Evolutionary conservation across 2,329 filamentous ascomycete genomes (phyloP).

Genomic region (Pestalotiopsis fici): DNA sequence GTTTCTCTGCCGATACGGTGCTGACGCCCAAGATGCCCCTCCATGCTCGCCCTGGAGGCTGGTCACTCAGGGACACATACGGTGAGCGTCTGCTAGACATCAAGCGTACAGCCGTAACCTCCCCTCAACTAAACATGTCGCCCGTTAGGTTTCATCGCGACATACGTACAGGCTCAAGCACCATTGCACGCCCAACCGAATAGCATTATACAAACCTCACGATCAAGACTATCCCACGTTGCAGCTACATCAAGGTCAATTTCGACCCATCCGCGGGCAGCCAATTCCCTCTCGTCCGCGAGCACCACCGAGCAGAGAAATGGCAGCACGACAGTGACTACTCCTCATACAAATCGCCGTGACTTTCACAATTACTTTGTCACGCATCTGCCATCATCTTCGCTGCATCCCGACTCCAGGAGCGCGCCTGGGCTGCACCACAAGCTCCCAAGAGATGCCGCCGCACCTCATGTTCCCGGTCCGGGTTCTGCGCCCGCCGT

Average conservation of each 20-base stretch:
- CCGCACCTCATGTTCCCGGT: slow-evolving; percentile 70
- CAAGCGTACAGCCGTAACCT: not conserved
- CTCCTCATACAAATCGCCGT: slow-evolving; percentile 35
- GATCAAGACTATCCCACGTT: not conserved
- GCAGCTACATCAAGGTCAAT: slow-evolving; percentile 9
- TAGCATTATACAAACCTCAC: slow-evolving; percentile 8
- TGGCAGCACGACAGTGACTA: not conserved
- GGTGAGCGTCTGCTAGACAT: slow-evolving; percentile 19
- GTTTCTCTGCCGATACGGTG: not conserved
- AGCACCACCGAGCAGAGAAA: slow-evolving; percentile 9
- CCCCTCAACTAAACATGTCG: slow-evolving; percentile 5
- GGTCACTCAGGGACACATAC: slow-evolving; percentile 34
- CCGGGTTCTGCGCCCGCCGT: slow-evolving; percentile 57
- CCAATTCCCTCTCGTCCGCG: slow-evolving; percentile 4
- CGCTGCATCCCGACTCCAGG: slow-evolving; percentile 83
- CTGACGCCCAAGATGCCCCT: slow-evolving; percentile 23
- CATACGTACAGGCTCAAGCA: slow-evolving; percentile 26
- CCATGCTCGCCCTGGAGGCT: slow-evolving; percentile 23
- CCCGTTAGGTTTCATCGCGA: slow-evolving; percentile 30
- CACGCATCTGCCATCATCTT: slow-evolving; percentile 91
- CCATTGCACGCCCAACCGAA: slow-evolving; percentile 13
- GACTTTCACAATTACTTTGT: slow-evolving; percentile 96
- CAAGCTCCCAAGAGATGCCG: slow-evolving; percentile 83
- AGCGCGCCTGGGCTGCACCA: slow-evolving; percentile 68
- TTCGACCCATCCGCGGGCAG: slow-evolving; percentile 12